Conservation (phyloP, 306 rosid species). For the Rubus parviflorus region DNA sequence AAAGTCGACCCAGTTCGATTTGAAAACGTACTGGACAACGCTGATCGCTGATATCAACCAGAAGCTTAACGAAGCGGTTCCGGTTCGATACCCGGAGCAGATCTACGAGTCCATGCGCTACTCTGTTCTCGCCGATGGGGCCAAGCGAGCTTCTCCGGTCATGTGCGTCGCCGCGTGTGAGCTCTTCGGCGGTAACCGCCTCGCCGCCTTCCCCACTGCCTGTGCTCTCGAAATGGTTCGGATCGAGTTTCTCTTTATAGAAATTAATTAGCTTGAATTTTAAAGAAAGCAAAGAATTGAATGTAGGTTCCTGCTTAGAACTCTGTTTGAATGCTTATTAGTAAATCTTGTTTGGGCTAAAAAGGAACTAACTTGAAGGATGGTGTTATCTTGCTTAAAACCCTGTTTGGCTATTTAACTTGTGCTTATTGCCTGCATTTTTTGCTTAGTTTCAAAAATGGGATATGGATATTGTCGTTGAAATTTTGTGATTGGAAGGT, state of each 20-base stretch:
- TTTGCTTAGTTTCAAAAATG: background rate
- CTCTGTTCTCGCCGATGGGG: constrained; percentile 73
- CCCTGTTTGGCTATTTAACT: background rate
- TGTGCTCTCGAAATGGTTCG: constrained; percentile 95
- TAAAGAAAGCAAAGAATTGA: background rate
- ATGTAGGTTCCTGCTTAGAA: background rate
- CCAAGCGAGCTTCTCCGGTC: constrained; percentile 91
- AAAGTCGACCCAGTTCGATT: constrained; percentile 54
- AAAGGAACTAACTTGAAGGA: background rate
- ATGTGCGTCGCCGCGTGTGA: constrained; percentile 93
- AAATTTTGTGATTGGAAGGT: background rate
- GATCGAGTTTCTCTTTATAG: background rate
- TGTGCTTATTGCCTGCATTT: background rate
- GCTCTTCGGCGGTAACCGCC: constrained; percentile 75
- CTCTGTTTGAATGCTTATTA: background rate
- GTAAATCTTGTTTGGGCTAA: background rate
- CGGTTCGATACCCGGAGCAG: constrained; percentile 61
- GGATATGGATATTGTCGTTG: background rate
- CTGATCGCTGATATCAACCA: constrained; percentile 66
- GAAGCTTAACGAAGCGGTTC: constrained; percentile 79
- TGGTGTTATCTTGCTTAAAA: background rate
- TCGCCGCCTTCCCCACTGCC: constrained; percentile 90
- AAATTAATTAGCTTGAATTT: background rate
- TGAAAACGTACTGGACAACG: constrained; percentile 76
- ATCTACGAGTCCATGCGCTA: constrained; percentile 91